Evolutionary conservation across 306 rosid genomes (phyloP), one percentile per base, ranked within the genome.

Genomic region (Oxytropis ochrocephala): DNA sequence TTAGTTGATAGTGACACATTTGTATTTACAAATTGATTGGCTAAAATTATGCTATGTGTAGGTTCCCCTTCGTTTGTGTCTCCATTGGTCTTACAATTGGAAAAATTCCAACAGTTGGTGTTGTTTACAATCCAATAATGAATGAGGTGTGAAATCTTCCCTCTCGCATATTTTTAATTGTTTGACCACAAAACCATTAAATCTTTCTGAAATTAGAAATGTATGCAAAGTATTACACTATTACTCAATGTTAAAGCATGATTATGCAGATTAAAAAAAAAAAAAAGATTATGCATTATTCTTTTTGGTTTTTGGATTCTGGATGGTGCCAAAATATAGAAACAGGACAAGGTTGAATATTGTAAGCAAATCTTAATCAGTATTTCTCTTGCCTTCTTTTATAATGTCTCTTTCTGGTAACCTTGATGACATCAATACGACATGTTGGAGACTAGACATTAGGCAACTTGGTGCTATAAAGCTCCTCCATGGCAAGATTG

Each of bases 51-150:
- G 48, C 44, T 64, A 21, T 63, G 14, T 86, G 73, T 53, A 95
- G 96, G 82, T 95, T 91, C 79, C 99, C 99, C 38, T 91, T 91
- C 8, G 96, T 95, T 50, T 91, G 97, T 64, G 96, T 95, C 61
- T 95, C 99, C 48, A 91, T 95, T 48, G 99, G 99, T 81, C 92
- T 95, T 70, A 91, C 99, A 61, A 84, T 91, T 78, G 87, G 79
- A 71, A 95, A 89, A 80, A 70, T 70, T 81, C 97, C 99, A 33
- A 75, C 86, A 11, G 72, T 95, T 46, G 99, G 97, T 69, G 99
- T 95, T 77, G 96, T 91, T 74, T 91, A 91, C 91, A 95, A 95
- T 84, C 99, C 99, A 7, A 87, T 95, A 18, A 81, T 91, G 30
- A 73, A 91, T 51, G 97, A 95, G 96, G 99, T 94, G 72, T 75